These are phyloP conservation scores for Primulina tabacum DNA, from an alignment of 257 asterid genomes.

Conservation along the genomic window DNA sequence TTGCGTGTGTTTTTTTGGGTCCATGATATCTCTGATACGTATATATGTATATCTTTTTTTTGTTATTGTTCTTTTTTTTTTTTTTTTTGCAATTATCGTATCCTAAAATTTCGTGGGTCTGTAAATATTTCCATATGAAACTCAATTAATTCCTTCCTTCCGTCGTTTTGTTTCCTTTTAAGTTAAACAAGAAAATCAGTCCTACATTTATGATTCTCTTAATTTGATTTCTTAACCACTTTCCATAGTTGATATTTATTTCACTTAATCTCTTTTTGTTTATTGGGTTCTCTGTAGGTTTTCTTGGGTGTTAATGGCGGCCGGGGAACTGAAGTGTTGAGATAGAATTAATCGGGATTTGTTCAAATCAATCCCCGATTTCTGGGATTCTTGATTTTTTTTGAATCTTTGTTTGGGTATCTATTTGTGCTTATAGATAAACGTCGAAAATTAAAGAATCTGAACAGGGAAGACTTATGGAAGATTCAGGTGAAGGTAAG, in stretches of 20 bases:
- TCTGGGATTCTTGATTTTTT: background rate
- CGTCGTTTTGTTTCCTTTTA: constrained; percentile 21
- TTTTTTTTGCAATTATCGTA: background rate
- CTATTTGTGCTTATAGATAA: background rate
- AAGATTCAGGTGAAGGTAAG: background rate
- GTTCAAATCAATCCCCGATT: constrained; percentile 2
- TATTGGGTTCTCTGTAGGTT: constrained; percentile 35
- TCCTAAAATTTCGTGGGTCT: background rate
- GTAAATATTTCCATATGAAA: constrained; percentile 1
- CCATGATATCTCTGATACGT: background rate
- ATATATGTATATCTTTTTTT: background rate
- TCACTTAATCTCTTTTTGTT: constrained; percentile 9
- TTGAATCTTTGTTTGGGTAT: background rate
- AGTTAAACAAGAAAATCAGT: constrained; percentile 8
- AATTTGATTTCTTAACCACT: constrained; percentile 6
- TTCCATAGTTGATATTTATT: constrained; percentile 25
- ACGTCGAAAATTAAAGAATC: constrained; percentile 2
- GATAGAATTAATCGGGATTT: constrained; percentile 13
- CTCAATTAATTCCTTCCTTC: constrained; percentile 14
- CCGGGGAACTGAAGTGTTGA: background rate
- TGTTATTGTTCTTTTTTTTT: background rate
- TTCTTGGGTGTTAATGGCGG: background rate
- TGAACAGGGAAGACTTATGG: background rate
- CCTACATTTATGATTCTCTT: background rate
- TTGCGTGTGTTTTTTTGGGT: background rate